phyloP scores from a whole-genome alignment of 2,329 filamentous ascomycete genomes.

The Plenodomus lindquistii region DNA sequence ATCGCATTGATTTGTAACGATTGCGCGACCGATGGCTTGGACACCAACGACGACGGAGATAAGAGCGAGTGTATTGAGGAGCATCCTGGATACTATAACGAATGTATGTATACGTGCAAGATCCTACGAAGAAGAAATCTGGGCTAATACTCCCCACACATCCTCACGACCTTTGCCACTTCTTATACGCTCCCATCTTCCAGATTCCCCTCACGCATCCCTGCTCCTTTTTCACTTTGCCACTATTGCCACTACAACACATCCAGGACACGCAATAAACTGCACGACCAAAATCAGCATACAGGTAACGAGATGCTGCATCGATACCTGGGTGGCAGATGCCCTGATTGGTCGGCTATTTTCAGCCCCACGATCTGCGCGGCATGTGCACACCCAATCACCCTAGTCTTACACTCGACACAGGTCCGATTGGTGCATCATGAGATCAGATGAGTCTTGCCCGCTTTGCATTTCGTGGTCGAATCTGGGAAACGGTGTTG shows the following conservation, averaged over 20 bases:
- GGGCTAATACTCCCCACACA: too few species aligned
- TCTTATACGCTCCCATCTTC: background rate
- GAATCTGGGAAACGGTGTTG: background rate
- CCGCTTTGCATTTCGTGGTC: background rate
- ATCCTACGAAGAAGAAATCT: background rate
- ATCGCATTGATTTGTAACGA: constrained; percentile 38
- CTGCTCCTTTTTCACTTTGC: background rate
- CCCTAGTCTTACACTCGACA: background rate
- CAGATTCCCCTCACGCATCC: background rate
- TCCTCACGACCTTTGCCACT: background rate
- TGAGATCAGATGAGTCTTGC: background rate
- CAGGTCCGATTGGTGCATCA: background rate
- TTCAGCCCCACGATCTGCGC: constrained; percentile 15
- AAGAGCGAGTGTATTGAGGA: constrained; percentile 15
- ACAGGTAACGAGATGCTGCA: constrained; percentile 9
- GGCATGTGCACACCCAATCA: constrained; percentile 9
- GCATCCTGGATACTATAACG: constrained; percentile 6
- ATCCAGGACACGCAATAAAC: background rate
- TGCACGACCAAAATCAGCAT: constrained; percentile 5
- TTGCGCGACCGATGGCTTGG: constrained; percentile 32
- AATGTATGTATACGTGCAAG: background rate
- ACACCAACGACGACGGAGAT: constrained; percentile 10
- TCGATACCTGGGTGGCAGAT: constrained; percentile 7
- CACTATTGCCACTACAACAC: background rate
- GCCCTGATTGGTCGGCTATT: constrained; percentile 19